These are phyloP conservation scores for Cicer chorassanicum DNA, from an alignment of 306 rosid species.

Conservation along the genomic window DNA sequence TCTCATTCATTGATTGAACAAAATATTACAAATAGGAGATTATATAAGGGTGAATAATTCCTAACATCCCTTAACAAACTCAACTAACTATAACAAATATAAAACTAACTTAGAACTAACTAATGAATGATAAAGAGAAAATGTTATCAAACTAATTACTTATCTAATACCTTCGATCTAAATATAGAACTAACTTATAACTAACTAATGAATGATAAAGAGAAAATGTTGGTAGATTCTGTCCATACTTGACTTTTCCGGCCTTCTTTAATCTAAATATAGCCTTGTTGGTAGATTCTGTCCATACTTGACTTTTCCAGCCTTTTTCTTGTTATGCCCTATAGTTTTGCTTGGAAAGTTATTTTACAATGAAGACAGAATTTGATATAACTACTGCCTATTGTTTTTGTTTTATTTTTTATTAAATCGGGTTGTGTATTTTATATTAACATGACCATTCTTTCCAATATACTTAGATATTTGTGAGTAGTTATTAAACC, in stretches of 20 bases:
- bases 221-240: background rate
- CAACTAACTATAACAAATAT: too few species aligned
- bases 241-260: background rate
- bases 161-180: too few species aligned
- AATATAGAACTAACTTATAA: too few species aligned
- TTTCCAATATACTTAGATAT: slow-evolving; percentile 23
- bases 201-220: too few species aligned
- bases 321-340: background rate
- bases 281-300: background rate
- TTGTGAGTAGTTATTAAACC: slow-evolving; percentile 7
- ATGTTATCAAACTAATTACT: too few species aligned
- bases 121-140: too few species aligned
- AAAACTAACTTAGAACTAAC: too few species aligned
- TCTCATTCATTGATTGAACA: too few species aligned
- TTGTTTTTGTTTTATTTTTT: background rate
- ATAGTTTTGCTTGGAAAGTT: too few species aligned
- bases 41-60: too few species aligned
- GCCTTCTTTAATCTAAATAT: background rate
- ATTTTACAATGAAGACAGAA: background rate
- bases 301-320: background rate
- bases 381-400: background rate
- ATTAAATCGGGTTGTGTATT: background rate
- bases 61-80: too few species aligned
- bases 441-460: background rate
- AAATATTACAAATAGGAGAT: too few species aligned